Evolutionary conservation across 2,329 filamentous ascomycete genomes (phyloP), one percentile per base, ranked within the genome.

Genomic region (Cadophora luteo-olivacea): DNA sequence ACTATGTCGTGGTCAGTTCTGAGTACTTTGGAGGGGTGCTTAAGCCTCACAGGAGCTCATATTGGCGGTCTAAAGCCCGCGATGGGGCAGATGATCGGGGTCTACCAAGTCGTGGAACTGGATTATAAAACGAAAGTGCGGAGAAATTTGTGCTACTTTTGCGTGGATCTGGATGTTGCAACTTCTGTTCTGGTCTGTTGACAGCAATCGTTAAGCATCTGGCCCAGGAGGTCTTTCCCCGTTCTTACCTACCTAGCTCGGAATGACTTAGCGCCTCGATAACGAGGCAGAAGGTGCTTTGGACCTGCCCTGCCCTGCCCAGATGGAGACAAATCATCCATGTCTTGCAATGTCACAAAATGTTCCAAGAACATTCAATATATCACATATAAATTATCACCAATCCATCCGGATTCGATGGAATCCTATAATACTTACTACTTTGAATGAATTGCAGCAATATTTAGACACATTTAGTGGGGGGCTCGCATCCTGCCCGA

Each of bases 1-100:
- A 99, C 96, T 98, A 73, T 66, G 12, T 67, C 68, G 51, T 38
- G 38, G 68, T 76, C 49, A 77, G 73, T 55, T 49, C 58, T 61
- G 51, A 22, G 41, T 45, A 65, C 41, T 22, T 19, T 64, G 61
- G 71, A 68, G 65, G 71, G 69, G 69, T 64, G 67, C 49, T 66
- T 68, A 61, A 32, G 57, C 52, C 74, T 72, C 73, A 79, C 78
- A 73, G 65, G 78, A 79, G 72, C 77, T 79, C 78, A 79, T 79
- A 52, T 62, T 77, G 70, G 71, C 71, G 70, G 66, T 67, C 66
- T 73, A 61, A 65, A 67, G 75, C 72, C 77, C 75, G 73, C 71
- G 70, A 73, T 74, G 77, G 77, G 77, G 75, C 75, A 72, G 70
- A 73, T 64, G 61, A 62, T 62, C 66, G 48, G 67, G 49, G 49